Conservation (phyloP, 176 grass and related monocot species). For the Carex scoparia region DNA sequence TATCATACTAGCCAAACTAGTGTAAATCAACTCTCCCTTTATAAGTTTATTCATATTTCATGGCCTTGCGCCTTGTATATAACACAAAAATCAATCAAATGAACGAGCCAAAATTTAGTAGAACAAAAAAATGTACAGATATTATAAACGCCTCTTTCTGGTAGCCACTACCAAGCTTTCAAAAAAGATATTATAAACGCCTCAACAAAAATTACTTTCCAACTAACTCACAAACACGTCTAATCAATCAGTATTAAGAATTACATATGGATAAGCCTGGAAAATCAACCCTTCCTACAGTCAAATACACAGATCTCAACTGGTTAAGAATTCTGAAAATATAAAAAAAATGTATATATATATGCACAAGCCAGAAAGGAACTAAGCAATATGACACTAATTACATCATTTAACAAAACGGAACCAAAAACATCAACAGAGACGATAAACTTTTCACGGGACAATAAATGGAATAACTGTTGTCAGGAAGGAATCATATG, state of each 20-base stretch:
- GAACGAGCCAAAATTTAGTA: too few species aligned
- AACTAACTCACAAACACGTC: neutral
- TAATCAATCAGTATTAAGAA: neutral
- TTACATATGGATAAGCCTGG: too few species aligned
- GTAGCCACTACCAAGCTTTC: too few species aligned
- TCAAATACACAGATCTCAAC: neutral
- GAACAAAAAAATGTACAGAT: too few species aligned
- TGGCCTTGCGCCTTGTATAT: too few species aligned
- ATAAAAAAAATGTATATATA: neutral
- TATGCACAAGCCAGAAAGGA: neutral
- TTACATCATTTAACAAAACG: constrained; percentile 9
- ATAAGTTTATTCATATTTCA: neutral
- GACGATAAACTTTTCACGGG: constrained; percentile 25
- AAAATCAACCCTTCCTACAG: neutral
- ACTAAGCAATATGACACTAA: neutral
- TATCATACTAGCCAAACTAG: too few species aligned
- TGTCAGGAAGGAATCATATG: constrained; percentile 65
- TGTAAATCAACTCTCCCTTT: neutral
- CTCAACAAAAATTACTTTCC: neutral
- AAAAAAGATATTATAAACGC: too few species aligned
- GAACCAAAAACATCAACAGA: neutral
- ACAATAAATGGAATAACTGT: constrained; percentile 80
- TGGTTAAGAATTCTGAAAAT: neutral
- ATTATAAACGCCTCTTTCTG: too few species aligned
- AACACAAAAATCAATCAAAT: too few species aligned